These are phyloP conservation scores for Ambrosiella xylebori DNA, from an alignment of 2,329 filamentous ascomycete species.

Conservation along the genomic window DNA sequence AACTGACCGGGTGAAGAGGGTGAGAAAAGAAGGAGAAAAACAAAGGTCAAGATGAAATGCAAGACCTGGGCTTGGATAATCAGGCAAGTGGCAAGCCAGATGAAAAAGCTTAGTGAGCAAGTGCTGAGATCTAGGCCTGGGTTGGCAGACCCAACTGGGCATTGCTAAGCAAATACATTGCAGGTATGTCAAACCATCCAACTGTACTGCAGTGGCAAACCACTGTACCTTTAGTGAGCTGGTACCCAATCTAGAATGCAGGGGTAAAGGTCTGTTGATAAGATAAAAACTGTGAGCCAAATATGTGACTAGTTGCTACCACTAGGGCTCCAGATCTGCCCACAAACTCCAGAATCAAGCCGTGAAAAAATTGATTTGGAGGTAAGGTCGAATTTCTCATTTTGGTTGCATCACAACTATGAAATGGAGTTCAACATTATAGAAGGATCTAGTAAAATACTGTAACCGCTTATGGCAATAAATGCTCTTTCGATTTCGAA, in stretches of 20 bases:
- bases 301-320: neutral
- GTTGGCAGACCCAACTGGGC: neutral
- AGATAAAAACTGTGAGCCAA: neutral
- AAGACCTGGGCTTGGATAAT: neutral
- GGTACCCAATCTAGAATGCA: no score
- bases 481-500: neutral
- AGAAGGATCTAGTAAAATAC: neutral
- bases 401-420: neutral
- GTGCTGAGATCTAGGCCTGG: neutral
- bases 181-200: no score
- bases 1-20: slow-evolving; percentile 12
- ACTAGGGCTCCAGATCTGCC: slow-evolving; percentile 1
- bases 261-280: neutral
- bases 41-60: slow-evolving; percentile 7
- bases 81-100: neutral
- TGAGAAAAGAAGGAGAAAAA: slow-evolving; percentile 11
- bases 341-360: neutral
- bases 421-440: neutral
- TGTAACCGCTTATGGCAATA: neutral
- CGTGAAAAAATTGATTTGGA: neutral
- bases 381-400: neutral
- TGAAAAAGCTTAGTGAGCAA: no score
- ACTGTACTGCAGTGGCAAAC: no score
- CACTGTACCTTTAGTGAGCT: no score
- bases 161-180: neutral